Evolutionary conservation across 257 asterid genomes (phyloP), one percentile per base, ranked within the genome.

Genomic region (Nicotiana paniculata): DNA sequence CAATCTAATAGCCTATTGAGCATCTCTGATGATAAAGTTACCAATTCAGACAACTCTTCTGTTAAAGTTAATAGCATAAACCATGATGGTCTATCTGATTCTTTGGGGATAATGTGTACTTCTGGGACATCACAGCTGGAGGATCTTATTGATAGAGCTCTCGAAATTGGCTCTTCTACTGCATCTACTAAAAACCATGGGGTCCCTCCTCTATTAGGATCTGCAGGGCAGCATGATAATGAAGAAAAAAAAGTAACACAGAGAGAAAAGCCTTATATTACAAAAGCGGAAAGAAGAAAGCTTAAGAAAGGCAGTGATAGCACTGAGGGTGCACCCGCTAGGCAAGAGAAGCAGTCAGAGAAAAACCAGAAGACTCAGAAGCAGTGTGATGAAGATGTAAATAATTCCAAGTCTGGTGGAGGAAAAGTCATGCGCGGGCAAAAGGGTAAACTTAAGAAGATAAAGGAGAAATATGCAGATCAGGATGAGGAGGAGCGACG

Each of bases 401-500:
- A 83, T 48, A 85, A 77, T 57, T 81, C 89, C 80, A 89, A 90
- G 86, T 87, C 90, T 16, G 77, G 85, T 37, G 83, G 84, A 15
- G 95, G 93, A 77, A 96, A 96, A 89, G 66, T 88, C 84, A 90
- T 88, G 84, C 98, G 99, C 74, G 99, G 99, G 59, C 98, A 93
- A 89, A 96, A 83, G 87, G 92, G 97, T 57, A 96, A 96, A 86
- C 86, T 94, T 86, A 96, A 94, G 92, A 94, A 94, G 87, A 94
- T 96, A 82, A 96, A 94, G 89, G 99, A 94, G 89, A 96, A 96
- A 89, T 96, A 96, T 84, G 99, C 98, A 51, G 97, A 96, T 83
- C 99, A 96, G 88, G 99, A 96, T 86, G 99, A 94, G 86, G 97
- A 94, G 88, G 98, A 96, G 88, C 92, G 98, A 72, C 90, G 84